Evolutionary conservation across 2,329 filamentous ascomycete species (phyloP).

Genomic region (Hypoxylon sp.): DNA sequence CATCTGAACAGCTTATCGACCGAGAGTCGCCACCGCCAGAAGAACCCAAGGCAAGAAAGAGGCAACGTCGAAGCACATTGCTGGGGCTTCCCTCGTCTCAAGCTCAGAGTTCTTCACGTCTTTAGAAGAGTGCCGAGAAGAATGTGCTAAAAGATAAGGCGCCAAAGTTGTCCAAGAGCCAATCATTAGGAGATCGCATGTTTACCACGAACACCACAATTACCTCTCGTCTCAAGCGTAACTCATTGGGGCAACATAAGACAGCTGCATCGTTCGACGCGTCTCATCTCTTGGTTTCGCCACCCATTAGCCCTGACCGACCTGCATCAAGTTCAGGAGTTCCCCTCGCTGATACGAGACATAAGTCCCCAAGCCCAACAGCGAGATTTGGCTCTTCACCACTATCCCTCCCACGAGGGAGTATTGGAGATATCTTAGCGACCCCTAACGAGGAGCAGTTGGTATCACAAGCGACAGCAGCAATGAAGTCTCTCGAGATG

Average conservation of each 20-base stretch:
- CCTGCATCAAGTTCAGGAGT: conserved; percentile 51
- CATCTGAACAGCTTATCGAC: conserved; percentile 22
- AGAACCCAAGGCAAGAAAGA: conserved; percentile 43
- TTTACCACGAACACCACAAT: conserved; percentile 43
- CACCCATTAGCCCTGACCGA: conserved; percentile 39
- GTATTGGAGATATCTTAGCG: conserved; percentile 21
- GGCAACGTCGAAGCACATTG: conserved; percentile 48
- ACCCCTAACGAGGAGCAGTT: conserved; percentile 4
- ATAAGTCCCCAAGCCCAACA: conserved; percentile 28
- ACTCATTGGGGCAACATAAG: conserved; percentile 50
- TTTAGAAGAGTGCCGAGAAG: conserved; percentile 48
- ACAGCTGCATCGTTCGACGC: conserved; percentile 48
- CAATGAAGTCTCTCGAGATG: conserved; percentile 34
- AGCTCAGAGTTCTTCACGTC: conserved; percentile 41
- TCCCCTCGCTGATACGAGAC: conserved; percentile 44
- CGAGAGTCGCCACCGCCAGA: conserved; percentile 30
- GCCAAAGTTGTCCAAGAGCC: conserved; percentile 33
- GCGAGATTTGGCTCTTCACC: conserved; percentile 13
- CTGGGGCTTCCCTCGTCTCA: conserved; percentile 45
- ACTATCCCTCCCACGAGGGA: conserved; percentile 17
- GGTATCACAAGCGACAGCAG: conserved; percentile 23
- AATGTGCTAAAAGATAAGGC: conserved; percentile 35
- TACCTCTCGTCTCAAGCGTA: conserved; percentile 49
- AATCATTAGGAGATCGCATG: conserved; percentile 46
- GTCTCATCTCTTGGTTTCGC: conserved; percentile 41